Evolutionary conservation across 441 rosid genomes (phyloP), one percentile per base, ranked within the genome.

Genomic region (Francoa sonchifolia): DNA sequence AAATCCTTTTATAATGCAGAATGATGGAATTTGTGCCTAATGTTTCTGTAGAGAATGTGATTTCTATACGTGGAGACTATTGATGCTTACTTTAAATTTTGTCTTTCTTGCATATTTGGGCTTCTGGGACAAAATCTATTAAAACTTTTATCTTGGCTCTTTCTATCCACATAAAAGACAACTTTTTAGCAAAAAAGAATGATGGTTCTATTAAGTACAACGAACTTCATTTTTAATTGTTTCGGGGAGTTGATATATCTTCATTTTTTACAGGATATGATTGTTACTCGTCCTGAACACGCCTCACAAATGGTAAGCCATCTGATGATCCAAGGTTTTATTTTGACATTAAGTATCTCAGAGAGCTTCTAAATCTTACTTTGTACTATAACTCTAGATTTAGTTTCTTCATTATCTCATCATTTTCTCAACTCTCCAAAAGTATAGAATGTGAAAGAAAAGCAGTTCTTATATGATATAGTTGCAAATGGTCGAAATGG

Each of bases 401-500:
- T 18, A 13, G 10, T 28, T 2, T 20, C 27, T 7, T 45, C 25
- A 21, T 21, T 37, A 8, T 13, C 16, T 26, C 21, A 23, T 6
- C 13, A 17, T 29, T 26, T 19, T 25, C 50, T 42, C 28, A 43
- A 27, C 16, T 48, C 35, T 42, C 13, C 47, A 16, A 25, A 32
- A 33, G 50, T 21, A 27, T 45, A 86, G 94, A 62, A 54, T 42
- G 44, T 62, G 16, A 58, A 29, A 33, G 94, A 75, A 62, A 88
- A 84, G 55, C 74, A 55, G 23, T 82, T 79, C 71, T 64, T 89
- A 62, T 82, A 81, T 69, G 97, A 89, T 54, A 79, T 89, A 63
- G 97, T 89, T 54, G 95, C 97, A 50, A 89, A 89, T 67, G 97
- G 97, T 52, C 77, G 86, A 52, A 89, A 82, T 64, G 95, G 97